Conservation (phyloP, 305 asterid genomes). For the Ilex paraguariensis region DNA sequence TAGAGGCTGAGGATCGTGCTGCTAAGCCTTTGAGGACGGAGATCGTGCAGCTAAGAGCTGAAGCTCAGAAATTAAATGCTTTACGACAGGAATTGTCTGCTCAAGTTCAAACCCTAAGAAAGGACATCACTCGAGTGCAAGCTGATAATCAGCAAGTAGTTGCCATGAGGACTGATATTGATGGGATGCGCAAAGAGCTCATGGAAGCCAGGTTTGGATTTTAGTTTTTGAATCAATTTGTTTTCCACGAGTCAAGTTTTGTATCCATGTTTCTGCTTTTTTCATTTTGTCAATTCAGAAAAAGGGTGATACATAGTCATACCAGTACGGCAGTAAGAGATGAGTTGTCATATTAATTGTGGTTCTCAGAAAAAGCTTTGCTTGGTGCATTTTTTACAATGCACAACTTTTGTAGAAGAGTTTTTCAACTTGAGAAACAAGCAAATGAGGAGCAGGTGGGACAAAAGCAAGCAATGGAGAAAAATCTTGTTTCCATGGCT, state of each 20-base stretch:
- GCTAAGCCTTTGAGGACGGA: slow-evolving; percentile 62
- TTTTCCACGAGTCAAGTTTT: not conserved
- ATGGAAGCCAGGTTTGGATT: slow-evolving; percentile 63
- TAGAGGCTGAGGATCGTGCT: slow-evolving; percentile 78
- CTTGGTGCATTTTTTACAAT: slow-evolving; percentile 14
- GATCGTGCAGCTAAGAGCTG: slow-evolving; percentile 54
- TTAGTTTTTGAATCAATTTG: not conserved
- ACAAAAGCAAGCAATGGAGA: slow-evolving; percentile 70
- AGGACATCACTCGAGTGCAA: slow-evolving; percentile 53
- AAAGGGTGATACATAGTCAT: not conserved
- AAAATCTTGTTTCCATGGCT: slow-evolving; percentile 76
- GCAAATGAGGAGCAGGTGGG: slow-evolving; percentile 61
- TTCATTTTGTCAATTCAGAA: not conserved
- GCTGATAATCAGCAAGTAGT: slow-evolving; percentile 59
- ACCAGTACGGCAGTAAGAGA: not conserved
- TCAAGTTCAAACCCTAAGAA: slow-evolving; percentile 53
- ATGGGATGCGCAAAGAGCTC: slow-evolving; percentile 61
- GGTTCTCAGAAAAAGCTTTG: not conserved
- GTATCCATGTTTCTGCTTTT: slow-evolving; percentile 2
- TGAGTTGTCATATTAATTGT: not conserved
- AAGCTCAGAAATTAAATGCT: slow-evolving; percentile 53
- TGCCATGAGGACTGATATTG: slow-evolving; percentile 60
- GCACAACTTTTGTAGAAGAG: slow-evolving; percentile 24
- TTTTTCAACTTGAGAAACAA: slow-evolving; percentile 67
- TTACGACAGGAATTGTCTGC: slow-evolving; percentile 59